Conservation (phyloP, 768 basidiomycete species). For the Rhodotorula paludigena region DNA sequence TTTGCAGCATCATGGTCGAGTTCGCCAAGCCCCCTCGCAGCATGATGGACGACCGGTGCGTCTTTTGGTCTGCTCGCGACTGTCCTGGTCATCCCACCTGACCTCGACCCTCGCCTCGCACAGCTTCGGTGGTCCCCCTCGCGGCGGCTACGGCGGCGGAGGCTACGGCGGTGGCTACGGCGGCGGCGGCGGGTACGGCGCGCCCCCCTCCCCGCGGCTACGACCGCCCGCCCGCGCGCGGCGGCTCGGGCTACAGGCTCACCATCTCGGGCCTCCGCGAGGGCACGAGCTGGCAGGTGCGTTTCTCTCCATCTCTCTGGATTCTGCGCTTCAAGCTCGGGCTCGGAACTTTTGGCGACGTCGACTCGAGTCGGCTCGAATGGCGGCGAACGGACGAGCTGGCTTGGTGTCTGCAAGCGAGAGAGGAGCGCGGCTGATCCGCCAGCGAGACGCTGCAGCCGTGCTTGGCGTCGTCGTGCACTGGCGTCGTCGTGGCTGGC, state of each 20-base stretch:
- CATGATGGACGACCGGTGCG: constrained; percentile 32
- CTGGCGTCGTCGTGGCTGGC: not conserved
- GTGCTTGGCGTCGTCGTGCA: not conserved
- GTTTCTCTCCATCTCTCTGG: not conserved
- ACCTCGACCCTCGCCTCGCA: not conserved
- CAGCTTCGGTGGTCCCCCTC: constrained; percentile 8
- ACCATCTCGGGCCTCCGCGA: constrained; percentile 83
- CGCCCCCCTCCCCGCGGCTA: constrained; percentile 44
- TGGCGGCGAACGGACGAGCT: too few relatives aligned
- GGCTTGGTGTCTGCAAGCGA: not conserved
- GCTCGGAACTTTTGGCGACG: too few relatives aligned
- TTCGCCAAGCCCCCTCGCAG: constrained; percentile 71
- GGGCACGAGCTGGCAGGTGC: constrained; percentile 97
- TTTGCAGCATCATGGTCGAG: constrained; percentile 80
- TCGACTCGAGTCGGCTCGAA: too few relatives aligned
- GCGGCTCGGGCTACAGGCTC: constrained; percentile 52
- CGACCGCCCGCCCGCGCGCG: constrained; percentile 60
- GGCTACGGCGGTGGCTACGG: constrained; percentile 53
- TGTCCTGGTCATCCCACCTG: too few relatives aligned
- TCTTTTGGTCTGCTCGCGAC: not conserved
- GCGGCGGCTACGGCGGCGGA: constrained; percentile 54
- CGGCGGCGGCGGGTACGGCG: constrained; percentile 59
- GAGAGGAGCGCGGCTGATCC: not conserved
- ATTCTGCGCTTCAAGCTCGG: not conserved
- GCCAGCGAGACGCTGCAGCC: not conserved